Percentiles rank a stretch among this genome's conserved stretches.
These are phyloP conservation scores for Aspergillus pseudoterreus DNA, from an alignment of 2,329 filamentous ascomycete genomes.

Conservation along the genomic window DNA sequence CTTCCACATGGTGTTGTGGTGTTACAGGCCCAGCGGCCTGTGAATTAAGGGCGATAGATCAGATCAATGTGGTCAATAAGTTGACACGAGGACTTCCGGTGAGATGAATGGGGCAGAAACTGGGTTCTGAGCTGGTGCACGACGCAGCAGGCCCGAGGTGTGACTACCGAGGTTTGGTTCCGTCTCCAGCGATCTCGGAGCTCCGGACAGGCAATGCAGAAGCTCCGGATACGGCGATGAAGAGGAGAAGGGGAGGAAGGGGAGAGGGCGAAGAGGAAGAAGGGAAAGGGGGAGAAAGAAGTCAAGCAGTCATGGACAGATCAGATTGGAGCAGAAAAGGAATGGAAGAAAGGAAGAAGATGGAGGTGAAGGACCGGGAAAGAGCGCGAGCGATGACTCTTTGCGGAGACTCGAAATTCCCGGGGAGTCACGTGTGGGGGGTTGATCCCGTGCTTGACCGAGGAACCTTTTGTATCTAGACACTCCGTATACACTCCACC, in stretches of 20 bases:
- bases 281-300: background rate
- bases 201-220: conserved; percentile 2
- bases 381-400: conserved; percentile 9
- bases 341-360: conserved; percentile 7
- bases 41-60: conserved; percentile 5
- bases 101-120: conserved; percentile 1
- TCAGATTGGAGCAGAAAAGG: conserved; percentile 1
- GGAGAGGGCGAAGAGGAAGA: background rate
- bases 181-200: conserved; percentile 8
- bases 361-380: background rate
- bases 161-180: conserved; percentile 28
- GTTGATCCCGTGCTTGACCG: conserved; percentile 19
- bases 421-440: conserved; percentile 24
- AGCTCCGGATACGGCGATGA: background rate
- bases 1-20: conserved; percentile 72
- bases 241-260: background rate
- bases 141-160: conserved; percentile 10
- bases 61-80: background rate
- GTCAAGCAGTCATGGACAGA: background rate
- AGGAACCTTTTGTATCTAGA: conserved; percentile 3
- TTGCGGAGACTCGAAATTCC: conserved; percentile 22
- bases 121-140: conserved; percentile 5
- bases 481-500: background rate
- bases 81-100: conserved; percentile 9
- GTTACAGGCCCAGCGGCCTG: conserved; percentile 28